A percentile compares a stretch with the other conserved stretches of the same genome.
phyloP scores from a whole-genome alignment of 2,329 filamentous ascomycete genomes.

The Aureobasidium sp. region DNA sequence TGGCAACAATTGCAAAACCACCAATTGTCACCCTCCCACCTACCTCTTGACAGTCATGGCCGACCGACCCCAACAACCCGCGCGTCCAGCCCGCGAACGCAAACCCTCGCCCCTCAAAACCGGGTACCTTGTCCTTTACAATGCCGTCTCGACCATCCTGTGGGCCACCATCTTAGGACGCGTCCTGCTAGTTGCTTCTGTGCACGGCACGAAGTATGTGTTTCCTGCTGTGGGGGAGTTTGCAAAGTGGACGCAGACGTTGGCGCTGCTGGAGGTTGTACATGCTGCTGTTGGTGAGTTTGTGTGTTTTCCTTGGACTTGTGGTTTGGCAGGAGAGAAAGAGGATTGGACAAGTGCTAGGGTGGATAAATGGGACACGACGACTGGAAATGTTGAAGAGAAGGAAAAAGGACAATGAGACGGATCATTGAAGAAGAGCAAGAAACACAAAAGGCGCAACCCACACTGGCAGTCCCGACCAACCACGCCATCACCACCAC shows the following conservation, averaged over 20 bases:
- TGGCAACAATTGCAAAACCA: background rate
- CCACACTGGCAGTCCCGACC: background rate
- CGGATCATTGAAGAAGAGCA: background rate
- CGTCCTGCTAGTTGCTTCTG: constrained; percentile 49
- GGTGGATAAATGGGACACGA: too few relatives aligned
- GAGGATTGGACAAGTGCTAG: too few relatives aligned
- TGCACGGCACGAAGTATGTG: constrained; percentile 46
- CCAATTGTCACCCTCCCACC: background rate
- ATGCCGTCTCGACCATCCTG: constrained; percentile 65
- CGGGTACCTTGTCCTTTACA: constrained; percentile 79
- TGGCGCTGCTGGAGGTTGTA: constrained; percentile 74
- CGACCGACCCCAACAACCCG: constrained; percentile 6
- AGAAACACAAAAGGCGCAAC: background rate
- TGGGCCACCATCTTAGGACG: constrained; percentile 74
- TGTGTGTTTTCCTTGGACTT: background rate
- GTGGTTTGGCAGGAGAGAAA: background rate
- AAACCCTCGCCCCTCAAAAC: constrained; percentile 9
- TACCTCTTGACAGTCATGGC: background rate
- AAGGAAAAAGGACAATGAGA: background rate
- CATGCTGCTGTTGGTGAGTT: constrained; percentile 68
- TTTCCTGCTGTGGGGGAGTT: constrained; percentile 59
- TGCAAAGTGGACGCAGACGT: constrained; percentile 73
- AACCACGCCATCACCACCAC: background rate
- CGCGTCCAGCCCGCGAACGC: background rate
- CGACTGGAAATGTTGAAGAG: background rate